Percentiles rank a stretch among this genome's conserved stretches.
phyloP scores from a whole-genome alignment of 306 rosid genomes.

The Dryas octopetala region DNA sequence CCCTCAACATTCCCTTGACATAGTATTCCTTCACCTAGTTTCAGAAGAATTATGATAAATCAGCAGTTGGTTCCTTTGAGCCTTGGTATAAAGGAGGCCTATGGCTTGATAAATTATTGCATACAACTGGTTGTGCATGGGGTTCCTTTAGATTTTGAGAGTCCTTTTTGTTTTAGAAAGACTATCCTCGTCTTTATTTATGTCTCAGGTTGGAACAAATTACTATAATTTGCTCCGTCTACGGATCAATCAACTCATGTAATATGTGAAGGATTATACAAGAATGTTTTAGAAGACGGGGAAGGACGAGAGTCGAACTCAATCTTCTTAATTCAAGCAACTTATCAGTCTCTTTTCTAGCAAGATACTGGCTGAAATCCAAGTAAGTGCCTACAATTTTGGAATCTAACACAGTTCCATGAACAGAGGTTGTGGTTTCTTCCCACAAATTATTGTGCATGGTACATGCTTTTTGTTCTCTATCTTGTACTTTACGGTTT shows the following conservation, averaged over 20 bases:
- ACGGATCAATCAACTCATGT: no score
- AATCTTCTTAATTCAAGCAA: conserved; percentile 3
- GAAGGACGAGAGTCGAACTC: background rate
- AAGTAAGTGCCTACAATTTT: conserved; percentile 26
- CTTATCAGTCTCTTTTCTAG: background rate
- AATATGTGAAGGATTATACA: no score
- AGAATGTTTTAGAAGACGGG: background rate
- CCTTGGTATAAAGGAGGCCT: background rate
- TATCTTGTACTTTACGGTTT: conserved; percentile 11
- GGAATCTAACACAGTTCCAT: conserved; percentile 34
- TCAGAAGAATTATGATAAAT: background rate
- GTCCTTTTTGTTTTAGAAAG: no score
- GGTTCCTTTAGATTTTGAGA: no score
- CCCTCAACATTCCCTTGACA: background rate
- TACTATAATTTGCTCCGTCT: no score
- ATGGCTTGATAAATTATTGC: background rate
- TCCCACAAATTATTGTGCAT: conserved; percentile 30
- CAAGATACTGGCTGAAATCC: conserved; percentile 7
- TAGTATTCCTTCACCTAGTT: background rate
- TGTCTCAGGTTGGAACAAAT: no score
- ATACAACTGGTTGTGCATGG: background rate
- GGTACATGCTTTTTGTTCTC: conserved; percentile 29
- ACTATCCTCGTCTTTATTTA: no score
- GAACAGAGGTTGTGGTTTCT: conserved; percentile 41
- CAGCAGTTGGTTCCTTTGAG: background rate